These are phyloP conservation scores for Boletus sp. DNA, from an alignment of 768 basidiomycete genomes.

Conservation along the genomic window DNA sequence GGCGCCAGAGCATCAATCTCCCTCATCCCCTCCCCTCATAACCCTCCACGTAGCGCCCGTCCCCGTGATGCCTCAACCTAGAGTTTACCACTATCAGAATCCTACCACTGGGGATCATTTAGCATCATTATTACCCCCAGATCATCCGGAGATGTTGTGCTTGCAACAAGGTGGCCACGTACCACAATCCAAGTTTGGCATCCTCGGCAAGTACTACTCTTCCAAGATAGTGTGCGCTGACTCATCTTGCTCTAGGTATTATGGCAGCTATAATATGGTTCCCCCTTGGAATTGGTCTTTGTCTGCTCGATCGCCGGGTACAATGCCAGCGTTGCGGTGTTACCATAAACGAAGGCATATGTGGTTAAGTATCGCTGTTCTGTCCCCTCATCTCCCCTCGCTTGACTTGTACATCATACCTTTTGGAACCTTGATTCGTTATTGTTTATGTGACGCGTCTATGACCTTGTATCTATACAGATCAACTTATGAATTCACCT, in stretches of 20 bases:
- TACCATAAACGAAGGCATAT: constrained; percentile 38
- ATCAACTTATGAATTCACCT: constrained; percentile 1
- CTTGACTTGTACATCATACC: background rate
- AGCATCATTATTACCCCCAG: constrained; percentile 66
- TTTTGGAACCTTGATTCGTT: background rate
- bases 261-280: constrained; percentile 87
- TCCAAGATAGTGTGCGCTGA: background rate
- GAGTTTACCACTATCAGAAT: constrained; percentile 68
- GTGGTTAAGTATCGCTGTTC: constrained; percentile 17
- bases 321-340: constrained; percentile 55
- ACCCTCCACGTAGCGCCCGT: constrained; percentile 29
- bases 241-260: constrained; percentile 46
- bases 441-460: background rate
- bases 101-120: constrained; percentile 56
- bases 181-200: constrained; percentile 59
- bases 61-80: constrained; percentile 41
- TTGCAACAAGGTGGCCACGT: constrained; percentile 75
- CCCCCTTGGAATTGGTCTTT: constrained; percentile 76
- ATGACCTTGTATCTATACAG: constrained; percentile 16
- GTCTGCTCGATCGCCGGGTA: constrained; percentile 71
- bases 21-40: constrained; percentile 14
- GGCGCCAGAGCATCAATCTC: background rate
- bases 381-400: background rate
- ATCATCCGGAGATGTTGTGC: constrained; percentile 83
- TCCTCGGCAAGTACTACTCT: constrained; percentile 53